A percentile compares a stretch with the other conserved stretches of the same genome.
Conservation (phyloP, 768 basidiomycete species). For the Heimioporus sp. region DNA sequence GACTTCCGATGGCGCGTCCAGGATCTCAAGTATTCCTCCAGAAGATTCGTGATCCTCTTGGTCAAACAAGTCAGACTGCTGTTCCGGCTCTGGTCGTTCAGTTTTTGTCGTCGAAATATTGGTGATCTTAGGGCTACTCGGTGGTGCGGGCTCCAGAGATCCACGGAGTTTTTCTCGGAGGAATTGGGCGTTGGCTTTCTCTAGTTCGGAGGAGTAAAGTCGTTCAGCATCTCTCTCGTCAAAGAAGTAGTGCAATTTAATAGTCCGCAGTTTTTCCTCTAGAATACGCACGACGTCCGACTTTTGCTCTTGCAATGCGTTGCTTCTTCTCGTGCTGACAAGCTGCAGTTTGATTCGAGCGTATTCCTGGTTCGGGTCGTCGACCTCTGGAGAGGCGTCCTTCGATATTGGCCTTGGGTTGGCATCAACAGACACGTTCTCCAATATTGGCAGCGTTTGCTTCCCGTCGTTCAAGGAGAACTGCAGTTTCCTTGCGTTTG, state of each 20-base stretch:
- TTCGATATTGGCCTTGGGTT: constrained; percentile 16
- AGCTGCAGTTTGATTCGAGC: constrained; percentile 60
- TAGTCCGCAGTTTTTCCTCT: constrained; percentile 41
- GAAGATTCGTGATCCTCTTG: constrained; percentile 46
- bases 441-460: not conserved
- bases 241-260: constrained; percentile 68
- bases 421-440: constrained; percentile 7
- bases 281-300: constrained; percentile 37
- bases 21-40: constrained; percentile 69
- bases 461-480: constrained; percentile 27
- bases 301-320: constrained; percentile 23
- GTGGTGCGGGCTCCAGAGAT: not conserved
- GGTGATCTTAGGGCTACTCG: not conserved
- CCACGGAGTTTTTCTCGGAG: constrained; percentile 46
- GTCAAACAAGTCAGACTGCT: constrained; percentile 48
- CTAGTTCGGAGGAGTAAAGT: constrained; percentile 51
- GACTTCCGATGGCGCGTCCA: constrained; percentile 63
- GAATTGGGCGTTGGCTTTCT: constrained; percentile 42
- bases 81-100: not conserved
- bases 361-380: constrained; percentile 62
- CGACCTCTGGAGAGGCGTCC: constrained; percentile 36
- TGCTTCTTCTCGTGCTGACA: constrained; percentile 41
- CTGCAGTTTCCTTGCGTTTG: constrained; percentile 19
- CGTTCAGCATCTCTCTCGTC: constrained; percentile 63
- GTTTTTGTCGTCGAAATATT: not conserved